Evolutionary conservation across 371 early-diverging fungal species (phyloP).

Genomic region (Lichtheimia ramosa): DNA sequence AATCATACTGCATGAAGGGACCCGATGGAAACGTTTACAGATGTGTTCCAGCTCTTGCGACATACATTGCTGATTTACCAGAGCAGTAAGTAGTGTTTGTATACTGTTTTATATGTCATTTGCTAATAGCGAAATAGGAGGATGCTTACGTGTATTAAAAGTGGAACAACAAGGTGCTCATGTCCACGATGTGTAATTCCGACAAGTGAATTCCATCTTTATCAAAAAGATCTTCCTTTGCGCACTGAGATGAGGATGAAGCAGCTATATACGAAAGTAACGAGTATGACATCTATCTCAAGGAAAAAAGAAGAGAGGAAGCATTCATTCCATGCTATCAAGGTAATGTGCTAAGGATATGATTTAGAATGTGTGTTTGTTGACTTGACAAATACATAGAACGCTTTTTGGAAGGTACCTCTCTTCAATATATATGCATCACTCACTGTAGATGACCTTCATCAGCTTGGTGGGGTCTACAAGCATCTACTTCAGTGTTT

Average conservation of each 20-base stretch:
- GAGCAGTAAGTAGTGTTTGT: conserved; percentile 1
- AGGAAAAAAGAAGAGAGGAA: neutral
- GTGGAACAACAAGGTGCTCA: neutral
- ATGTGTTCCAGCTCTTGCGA: neutral
- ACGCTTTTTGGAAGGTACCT: conserved; percentile 4
- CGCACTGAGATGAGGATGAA: neutral
- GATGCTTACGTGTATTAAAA: neutral
- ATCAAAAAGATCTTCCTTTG: neutral
- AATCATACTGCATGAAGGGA: neutral
- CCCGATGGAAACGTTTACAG: neutral
- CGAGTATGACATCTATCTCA: neutral
- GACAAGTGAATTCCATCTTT: neutral
- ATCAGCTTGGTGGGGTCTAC: conserved; percentile 8
- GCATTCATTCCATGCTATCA: neutral
- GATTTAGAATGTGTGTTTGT: too few species aligned
- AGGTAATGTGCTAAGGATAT: too few species aligned
- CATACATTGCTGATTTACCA: conserved; percentile 5
- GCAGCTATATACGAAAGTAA: neutral
- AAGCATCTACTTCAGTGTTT: neutral
- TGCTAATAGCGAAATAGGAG: neutral
- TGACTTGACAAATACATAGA: neutral
- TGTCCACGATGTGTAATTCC: conserved; percentile 2
- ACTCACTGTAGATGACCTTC: conserved; percentile 4
- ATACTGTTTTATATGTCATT: neutral
- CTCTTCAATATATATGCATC: conserved; percentile 2